Base-by-base conservation (phyloP, 768 basidiomycete genomes). In the Gymnopilus dilepis region DNA sequence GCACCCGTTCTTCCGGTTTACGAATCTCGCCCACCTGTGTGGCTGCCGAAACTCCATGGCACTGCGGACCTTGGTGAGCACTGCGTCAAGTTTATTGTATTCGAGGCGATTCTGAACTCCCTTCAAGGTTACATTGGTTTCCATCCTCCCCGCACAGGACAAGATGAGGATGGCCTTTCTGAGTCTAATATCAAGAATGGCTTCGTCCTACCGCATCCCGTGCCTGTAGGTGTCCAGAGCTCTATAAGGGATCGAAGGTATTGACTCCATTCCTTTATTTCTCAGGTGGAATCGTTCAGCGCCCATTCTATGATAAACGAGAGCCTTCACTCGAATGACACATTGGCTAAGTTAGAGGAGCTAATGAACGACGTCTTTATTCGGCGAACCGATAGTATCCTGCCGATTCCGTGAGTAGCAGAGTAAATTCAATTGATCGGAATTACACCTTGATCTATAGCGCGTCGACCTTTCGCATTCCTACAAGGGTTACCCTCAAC, bases 401-500 rank as follows among this genome's bases (percentile, higher is more conserved):
- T 88, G 19, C 58, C 79, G 4, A 77, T 94, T 45, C 88, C 90
- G 93, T 93, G 71, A 66, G 90, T 77, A 56, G 31, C 26, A 50
- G 53, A 43, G 47, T 41, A 22, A 19, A 50, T 3, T 13, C 31
- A 21, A 26, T 42, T 34, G 45, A n/a, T 45, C n/a, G 5, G 11
- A 6, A 12, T 28, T 30, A 26, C 33, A 45, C 15, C 28, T 24
- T 33, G 51, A 38, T 43, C 13, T 38, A 11, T 65, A 90, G 92
- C 13, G 61, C 83, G 5, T 86, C 87, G 22, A 82, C 87, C 1
- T 95, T 92, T 73, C 89, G 88, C 54, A 85, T 94, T 66, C 93
- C 93, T 0, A 85, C 88, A n/a, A 78, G 93, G 66, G 91, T 92
- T 5, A 94, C 93, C 1, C 76, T 91, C 12, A 93, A 90, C 54